phyloP scores from a whole-genome alignment of 306 rosid genomes.

The Geum urbanum region DNA sequence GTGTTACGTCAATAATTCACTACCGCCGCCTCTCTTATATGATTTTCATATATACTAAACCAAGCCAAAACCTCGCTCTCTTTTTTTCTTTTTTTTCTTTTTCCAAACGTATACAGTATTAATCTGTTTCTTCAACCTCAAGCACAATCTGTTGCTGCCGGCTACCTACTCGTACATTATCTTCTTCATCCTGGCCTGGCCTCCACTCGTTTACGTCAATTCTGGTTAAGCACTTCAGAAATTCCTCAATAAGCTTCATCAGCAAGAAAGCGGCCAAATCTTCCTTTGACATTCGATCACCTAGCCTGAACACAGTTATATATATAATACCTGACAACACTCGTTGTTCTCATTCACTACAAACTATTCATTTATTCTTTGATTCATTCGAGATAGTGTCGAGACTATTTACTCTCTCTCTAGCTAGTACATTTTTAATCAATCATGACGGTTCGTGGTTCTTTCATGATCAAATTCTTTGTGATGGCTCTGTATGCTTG shows the following conservation, averaged over 20 bases:
- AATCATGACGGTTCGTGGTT: not conserved
- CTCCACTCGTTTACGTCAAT: slow-evolving; percentile 28
- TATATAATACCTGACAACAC: slow-evolving; percentile 7
- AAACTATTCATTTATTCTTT: not conserved
- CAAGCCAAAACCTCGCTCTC: not conserved
- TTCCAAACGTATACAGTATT: slow-evolving; percentile 18
- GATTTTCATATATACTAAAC: not conserved
- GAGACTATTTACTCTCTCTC: not conserved
- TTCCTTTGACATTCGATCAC: slow-evolving; percentile 11
- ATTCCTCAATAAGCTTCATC: slow-evolving; percentile 8
- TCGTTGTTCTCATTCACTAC: not conserved
- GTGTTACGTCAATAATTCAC: slow-evolving; percentile 11
- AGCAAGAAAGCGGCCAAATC: slow-evolving; percentile 30
- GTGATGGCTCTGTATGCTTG: not conserved
- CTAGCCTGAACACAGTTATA: slow-evolving; percentile 12
- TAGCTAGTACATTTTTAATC: not conserved
- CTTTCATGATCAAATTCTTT: not conserved
- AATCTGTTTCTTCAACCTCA: slow-evolving; percentile 27
- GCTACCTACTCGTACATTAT: slow-evolving; percentile 22
- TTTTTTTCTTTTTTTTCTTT: not conserved
- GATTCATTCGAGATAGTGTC: not conserved
- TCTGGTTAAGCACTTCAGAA: not conserved
- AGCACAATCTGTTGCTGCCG: slow-evolving; percentile 34
- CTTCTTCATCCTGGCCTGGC: not conserved
- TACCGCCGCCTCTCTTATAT: not conserved